Evolutionary conservation across 192 early-diverging fungal genomes (phyloP), one percentile per base, ranked within the genome.

Genomic region (Pilaira anomala): DNA sequence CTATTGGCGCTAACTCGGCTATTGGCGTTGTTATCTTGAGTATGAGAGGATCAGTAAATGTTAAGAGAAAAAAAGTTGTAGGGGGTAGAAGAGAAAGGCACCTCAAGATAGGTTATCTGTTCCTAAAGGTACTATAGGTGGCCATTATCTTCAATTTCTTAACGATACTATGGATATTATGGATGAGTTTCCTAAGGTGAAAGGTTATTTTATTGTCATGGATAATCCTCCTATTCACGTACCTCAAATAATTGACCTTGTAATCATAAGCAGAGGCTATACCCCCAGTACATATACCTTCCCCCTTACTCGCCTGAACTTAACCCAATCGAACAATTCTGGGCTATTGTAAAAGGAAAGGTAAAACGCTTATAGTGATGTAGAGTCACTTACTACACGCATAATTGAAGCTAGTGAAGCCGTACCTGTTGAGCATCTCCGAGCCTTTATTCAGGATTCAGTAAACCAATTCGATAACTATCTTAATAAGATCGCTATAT

Each of bases 241-340:
- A 11, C 7, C 52, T 19, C 14, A 0, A n/a, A 14, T 33, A 16
- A 54, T 54, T 9, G 48, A 48, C 7, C 3, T 28, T 3, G 21
- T 54, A 29, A 54, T 18, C 11, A 19, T 11, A 28, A 36, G 48
- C 36, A 22, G 51, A 39, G 63, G 60, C 3, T 57, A 66, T 45
- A 26, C n/a, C n/a, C n/a, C n/a, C n/a, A 30, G 16, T 66, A 59
- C 44, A 45, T 61, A 14, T 71, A 55, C 39, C 45, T 71, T 13
- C 69, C 69, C 1, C 46, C 63, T 16, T 65, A 56, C 16, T 71
- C 69, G 11, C 40, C 63, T 40, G 59, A 62, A 33, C 69, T 71
- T 7, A 66, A 66, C 30, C 69, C 60, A 3, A 66, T 62, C n/a
- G n/a, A n/a, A n/a, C n/a, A n/a, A n/a, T n/a, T n/a, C n/a, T n/a